Evolutionary conservation across 2,329 filamentous ascomycete species (phyloP).

Genomic region (Alternaria burnsii): DNA sequence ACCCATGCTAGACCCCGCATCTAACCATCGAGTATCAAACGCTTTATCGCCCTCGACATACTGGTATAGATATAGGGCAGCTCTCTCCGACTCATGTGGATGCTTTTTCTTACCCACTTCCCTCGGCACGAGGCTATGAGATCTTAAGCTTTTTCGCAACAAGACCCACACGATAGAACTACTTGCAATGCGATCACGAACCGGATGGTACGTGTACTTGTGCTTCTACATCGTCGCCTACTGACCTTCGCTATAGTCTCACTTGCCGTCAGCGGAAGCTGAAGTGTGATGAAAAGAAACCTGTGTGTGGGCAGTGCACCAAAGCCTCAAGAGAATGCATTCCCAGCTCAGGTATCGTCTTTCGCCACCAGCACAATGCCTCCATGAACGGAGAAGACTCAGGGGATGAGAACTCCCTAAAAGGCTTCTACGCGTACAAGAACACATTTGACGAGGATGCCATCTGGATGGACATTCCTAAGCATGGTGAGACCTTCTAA

Average conservation of each 20-base stretch:
- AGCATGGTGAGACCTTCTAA: constrained; percentile 57
- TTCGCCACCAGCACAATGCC: constrained; percentile 74
- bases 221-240: constrained; percentile 3
- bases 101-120: constrained; percentile 33
- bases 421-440: constrained; percentile 71
- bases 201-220: constrained; percentile 47
- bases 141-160: constrained; percentile 18
- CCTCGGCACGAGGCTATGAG: constrained; percentile 30
- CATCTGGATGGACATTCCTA: constrained; percentile 70
- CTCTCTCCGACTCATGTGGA: constrained; percentile 35
- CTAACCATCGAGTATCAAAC: constrained; percentile 32
- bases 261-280: constrained; percentile 69
- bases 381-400: constrained; percentile 67
- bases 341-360: constrained; percentile 69
- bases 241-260: constrained; percentile 36
- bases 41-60: constrained; percentile 34
- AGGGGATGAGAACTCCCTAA: constrained; percentile 58
- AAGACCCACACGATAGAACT: constrained; percentile 26
- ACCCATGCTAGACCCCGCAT: constrained; percentile 49
- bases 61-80: constrained; percentile 44
- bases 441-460: constrained; percentile 69
- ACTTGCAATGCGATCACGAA: constrained; percentile 50
- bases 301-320: constrained; percentile 67
- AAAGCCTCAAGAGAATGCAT: constrained; percentile 69
- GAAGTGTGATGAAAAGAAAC: constrained; percentile 71